These are phyloP conservation scores for Pholiota molesta DNA, from an alignment of 768 basidiomycete species.

Conservation along the genomic window DNA sequence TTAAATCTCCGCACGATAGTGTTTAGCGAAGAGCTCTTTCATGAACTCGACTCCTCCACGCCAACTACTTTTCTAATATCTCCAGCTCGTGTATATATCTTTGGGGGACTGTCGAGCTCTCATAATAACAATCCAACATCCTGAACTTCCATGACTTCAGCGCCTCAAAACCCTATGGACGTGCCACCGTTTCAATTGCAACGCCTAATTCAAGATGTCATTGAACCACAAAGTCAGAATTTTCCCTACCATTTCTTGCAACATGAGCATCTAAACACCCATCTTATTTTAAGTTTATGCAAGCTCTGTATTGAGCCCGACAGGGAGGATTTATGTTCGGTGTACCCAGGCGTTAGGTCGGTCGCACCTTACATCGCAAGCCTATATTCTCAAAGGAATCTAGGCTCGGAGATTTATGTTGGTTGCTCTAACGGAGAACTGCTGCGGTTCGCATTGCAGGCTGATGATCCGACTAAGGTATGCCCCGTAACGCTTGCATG, in stretches of 20 bases:
- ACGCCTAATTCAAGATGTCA: slow-evolving; percentile 43
- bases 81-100: too few species aligned
- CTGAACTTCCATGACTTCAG: slow-evolving; percentile 13
- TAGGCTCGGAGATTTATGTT: slow-evolving; percentile 85
- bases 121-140: too few species aligned
- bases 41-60: too few species aligned
- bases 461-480: slow-evolving; percentile 54
- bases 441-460: slow-evolving; percentile 75
- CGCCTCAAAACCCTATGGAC: slow-evolving; percentile 37
- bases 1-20: too few species aligned
- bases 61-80: too few species aligned
- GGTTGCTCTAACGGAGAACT: slow-evolving; percentile 87
- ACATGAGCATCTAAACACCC: neutral
- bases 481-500: slow-evolving; percentile 15
- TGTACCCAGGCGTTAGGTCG: slow-evolving; percentile 64
- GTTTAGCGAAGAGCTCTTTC: too few species aligned
- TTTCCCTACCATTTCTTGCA: slow-evolving; percentile 1
- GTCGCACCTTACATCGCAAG: slow-evolving; percentile 11
- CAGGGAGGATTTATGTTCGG: slow-evolving; percentile 34
- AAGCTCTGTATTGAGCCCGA: slow-evolving; percentile 14
- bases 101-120: too few species aligned
- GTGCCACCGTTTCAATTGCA: slow-evolving; percentile 37
- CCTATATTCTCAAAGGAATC: neutral
- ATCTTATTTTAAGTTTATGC: neutral
- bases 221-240: slow-evolving; percentile 39